phyloP scores from a whole-genome alignment of 2,329 filamentous ascomycete species.

The Orbilia oligospora region DNA sequence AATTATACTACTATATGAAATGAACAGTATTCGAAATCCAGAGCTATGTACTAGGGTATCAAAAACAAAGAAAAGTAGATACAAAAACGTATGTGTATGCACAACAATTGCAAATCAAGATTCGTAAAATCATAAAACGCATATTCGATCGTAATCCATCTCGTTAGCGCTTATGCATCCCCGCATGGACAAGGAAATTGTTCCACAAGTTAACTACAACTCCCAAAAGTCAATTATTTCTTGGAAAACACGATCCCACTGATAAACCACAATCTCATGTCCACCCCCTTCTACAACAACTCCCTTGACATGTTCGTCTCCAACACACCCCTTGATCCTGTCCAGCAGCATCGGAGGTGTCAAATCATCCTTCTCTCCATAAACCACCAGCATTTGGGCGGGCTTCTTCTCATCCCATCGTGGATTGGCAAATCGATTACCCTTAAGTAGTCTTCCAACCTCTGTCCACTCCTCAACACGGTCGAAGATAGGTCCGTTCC shows the following conservation, averaged over 20 bases:
- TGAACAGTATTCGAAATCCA: background rate
- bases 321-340: constrained; percentile 61
- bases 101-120: too few relatives aligned
- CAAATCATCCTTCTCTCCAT: constrained; percentile 77
- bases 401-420: constrained; percentile 65
- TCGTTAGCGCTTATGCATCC: background rate
- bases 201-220: constrained; percentile 15
- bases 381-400: constrained; percentile 75
- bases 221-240: constrained; percentile 50
- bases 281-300: constrained; percentile 54
- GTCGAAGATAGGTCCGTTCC: constrained; percentile 78
- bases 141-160: background rate
- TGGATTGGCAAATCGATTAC: constrained; percentile 66
- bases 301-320: constrained; percentile 54
- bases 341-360: constrained; percentile 67
- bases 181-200: background rate
- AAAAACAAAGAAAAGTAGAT: background rate
- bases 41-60: constrained; percentile 19
- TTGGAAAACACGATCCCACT: constrained; percentile 45
- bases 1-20: background rate
- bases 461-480: constrained; percentile 75
- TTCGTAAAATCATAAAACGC: constrained; percentile 16
- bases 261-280: constrained; percentile 59
- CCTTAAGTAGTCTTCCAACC: constrained; percentile 71
- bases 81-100: constrained; percentile 21